These are phyloP conservation scores for Epichloe hybrida DNA, from an alignment of 2,329 filamentous ascomycete species.

Conservation along the genomic window DNA sequence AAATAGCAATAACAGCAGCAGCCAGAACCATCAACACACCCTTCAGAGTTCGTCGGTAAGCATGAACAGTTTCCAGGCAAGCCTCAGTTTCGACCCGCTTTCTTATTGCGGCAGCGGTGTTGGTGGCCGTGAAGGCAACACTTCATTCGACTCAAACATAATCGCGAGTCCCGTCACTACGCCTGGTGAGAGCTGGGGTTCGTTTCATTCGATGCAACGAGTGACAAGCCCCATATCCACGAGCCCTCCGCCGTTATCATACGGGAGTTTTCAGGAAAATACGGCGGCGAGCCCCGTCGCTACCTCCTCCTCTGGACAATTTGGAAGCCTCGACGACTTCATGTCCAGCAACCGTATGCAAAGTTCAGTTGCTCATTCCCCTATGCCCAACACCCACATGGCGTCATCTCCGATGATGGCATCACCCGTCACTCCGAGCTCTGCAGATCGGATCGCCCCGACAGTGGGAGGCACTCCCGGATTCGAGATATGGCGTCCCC, in stretches of 20 bases:
- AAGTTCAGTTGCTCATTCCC: constrained; percentile 12
- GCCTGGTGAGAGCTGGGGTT: constrained; percentile 19
- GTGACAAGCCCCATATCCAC: constrained; percentile 21
- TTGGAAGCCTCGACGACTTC: constrained; percentile 21
- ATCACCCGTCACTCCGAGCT: constrained; percentile 9
- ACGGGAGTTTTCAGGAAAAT: constrained; percentile 20
- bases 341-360: constrained; percentile 16
- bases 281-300: constrained; percentile 15
- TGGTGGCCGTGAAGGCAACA: not conserved
- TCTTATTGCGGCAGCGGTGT: constrained; percentile 4
- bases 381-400: constrained; percentile 10
- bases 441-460: constrained; percentile 9
- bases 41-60: constrained; percentile 10
- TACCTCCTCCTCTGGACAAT: constrained; percentile 15
- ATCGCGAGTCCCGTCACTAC: constrained; percentile 20
- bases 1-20: not conserved
- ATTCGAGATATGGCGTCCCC: constrained; percentile 24
- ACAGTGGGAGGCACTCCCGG: constrained; percentile 21
- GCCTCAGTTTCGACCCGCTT: constrained; percentile 4
- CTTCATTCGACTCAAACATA: constrained; percentile 13
- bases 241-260: constrained; percentile 17
- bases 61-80: constrained; percentile 8
- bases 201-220: constrained; percentile 15
- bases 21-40: constrained; percentile 7
- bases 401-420: constrained; percentile 11